phyloP scores from a whole-genome alignment of 2,329 filamentous ascomycete species.

The Coleophoma crateriformis region DNA sequence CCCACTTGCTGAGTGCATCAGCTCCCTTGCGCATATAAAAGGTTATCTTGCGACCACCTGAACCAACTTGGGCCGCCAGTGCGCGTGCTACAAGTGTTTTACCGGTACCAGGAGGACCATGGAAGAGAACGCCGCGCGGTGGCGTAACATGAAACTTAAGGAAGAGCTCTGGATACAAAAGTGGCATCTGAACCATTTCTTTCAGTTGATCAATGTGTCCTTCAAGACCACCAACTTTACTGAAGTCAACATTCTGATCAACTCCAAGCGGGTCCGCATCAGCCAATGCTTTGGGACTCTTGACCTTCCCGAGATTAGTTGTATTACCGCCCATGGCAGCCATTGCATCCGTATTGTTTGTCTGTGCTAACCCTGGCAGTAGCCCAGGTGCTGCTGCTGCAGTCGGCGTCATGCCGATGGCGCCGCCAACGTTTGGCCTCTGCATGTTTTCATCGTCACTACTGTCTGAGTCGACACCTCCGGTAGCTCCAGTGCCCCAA shows the following conservation, averaged over 20 bases:
- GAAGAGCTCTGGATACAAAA: conserved; percentile 94
- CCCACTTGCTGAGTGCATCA: conserved; percentile 97
- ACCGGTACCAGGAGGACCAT: conserved; percentile 94
- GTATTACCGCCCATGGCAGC: conserved; percentile 55
- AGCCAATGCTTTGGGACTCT: conserved; percentile 84
- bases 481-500: conserved; percentile 68
- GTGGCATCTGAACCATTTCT: conserved; percentile 93
- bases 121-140: conserved; percentile 90
- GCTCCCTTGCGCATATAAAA: conserved; percentile 99
- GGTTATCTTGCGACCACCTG: conserved; percentile 87
- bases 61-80: conserved; percentile 83
- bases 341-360: conserved; percentile 49
- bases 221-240: conserved; percentile 86
- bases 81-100: conserved; percentile 91
- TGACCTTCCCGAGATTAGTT: conserved; percentile 87
- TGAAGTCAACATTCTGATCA: conserved; percentile 88
- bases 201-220: conserved; percentile 96
- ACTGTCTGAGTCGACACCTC: conserved; percentile 86
- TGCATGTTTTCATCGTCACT: conserved; percentile 86
- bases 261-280: conserved; percentile 94
- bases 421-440: conserved; percentile 56
- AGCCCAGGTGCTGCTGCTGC: conserved; percentile 44
- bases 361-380: conserved; percentile 43
- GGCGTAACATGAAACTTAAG: conserved; percentile 87
- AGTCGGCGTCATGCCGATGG: conserved; percentile 59